These are phyloP conservation scores for Alternaria tenuissima DNA, from an alignment of 2,329 filamentous ascomycete species.

Conservation along the genomic window DNA sequence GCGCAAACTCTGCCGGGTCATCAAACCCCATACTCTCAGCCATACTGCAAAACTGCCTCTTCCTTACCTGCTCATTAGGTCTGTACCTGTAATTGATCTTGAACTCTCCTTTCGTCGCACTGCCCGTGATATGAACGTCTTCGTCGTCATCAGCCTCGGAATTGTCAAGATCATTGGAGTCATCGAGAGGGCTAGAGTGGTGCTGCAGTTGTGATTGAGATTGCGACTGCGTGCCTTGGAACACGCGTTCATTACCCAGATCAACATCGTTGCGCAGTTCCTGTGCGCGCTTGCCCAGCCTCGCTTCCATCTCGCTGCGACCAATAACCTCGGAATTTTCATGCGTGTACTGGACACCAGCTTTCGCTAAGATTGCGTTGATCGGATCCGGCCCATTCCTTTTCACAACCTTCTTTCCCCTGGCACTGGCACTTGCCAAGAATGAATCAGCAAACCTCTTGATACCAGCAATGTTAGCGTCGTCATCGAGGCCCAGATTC, in stretches of 20 bases:
- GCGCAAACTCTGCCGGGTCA: slow-evolving; percentile 82
- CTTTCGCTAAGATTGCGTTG: slow-evolving; percentile 85
- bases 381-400: slow-evolving; percentile 73
- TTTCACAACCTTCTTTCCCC: slow-evolving; percentile 51
- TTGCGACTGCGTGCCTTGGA: slow-evolving; percentile 59
- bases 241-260: slow-evolving; percentile 64
- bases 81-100: slow-evolving; percentile 69
- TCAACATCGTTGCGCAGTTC: slow-evolving; percentile 63
- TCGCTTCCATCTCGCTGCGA: slow-evolving; percentile 87
- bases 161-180: not conserved
- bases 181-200: slow-evolving; percentile 20
- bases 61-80: slow-evolving; percentile 76
- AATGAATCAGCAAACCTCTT: slow-evolving; percentile 54
- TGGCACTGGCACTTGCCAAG: slow-evolving; percentile 24
- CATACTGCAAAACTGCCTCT: slow-evolving; percentile 91
- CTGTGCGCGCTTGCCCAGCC: slow-evolving; percentile 79
- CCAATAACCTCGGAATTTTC: slow-evolving; percentile 96
- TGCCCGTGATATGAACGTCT: slow-evolving; percentile 21
- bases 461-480: slow-evolving; percentile 65
- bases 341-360: slow-evolving; percentile 93
- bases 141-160: slow-evolving; percentile 29
- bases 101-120: slow-evolving; percentile 42
- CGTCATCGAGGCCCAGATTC: slow-evolving; percentile 37
- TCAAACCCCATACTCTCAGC: slow-evolving; percentile 79
- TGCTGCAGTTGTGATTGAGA: slow-evolving; percentile 44